phyloP scores from a whole-genome alignment of 306 rosid genomes.

The Sicyos edulis region DNA sequence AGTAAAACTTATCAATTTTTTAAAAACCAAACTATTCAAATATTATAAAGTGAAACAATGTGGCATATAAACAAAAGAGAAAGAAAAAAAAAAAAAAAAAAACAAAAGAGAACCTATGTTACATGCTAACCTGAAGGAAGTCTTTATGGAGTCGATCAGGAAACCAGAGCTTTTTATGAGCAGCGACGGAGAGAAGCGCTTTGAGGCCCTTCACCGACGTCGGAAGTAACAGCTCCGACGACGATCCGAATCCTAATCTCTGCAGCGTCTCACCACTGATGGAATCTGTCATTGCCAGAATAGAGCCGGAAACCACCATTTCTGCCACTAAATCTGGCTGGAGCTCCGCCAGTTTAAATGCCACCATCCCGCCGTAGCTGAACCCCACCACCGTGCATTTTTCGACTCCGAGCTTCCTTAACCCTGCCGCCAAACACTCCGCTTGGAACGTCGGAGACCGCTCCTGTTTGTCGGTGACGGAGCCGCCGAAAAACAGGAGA shows the following conservation, averaged over 20 bases:
- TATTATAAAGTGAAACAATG: too few species aligned
- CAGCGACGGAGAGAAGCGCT: conserved; percentile 44
- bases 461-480: conserved; percentile 40
- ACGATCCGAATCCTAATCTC: conserved; percentile 46
- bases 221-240: conserved; percentile 62
- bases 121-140: conserved; percentile 62
- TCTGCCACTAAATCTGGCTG: conserved; percentile 45
- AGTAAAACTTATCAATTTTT: too few species aligned
- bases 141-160: conserved; percentile 50
- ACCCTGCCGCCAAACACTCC: conserved; percentile 49
- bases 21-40: too few species aligned
- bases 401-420: conserved; percentile 65
- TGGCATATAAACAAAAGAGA: too few species aligned
- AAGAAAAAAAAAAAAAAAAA: too few species aligned
- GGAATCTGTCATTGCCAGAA: conserved; percentile 39
- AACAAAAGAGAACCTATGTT: too few species aligned
- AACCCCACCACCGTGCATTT: conserved; percentile 63
- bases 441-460: conserved; percentile 68
- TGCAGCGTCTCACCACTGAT: conserved; percentile 26
- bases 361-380: conserved; percentile 80
- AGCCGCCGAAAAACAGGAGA: conserved; percentile 76
- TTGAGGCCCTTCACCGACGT: conserved; percentile 40
- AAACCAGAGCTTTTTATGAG: conserved; percentile 43
- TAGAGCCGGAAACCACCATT: conserved; percentile 47
- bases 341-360: conserved; percentile 57